Evolutionary conservation across 75 land plant species (phyloP), one percentile per base, ranked within the genome.

Genomic region (Ceratopteris richardii): DNA sequence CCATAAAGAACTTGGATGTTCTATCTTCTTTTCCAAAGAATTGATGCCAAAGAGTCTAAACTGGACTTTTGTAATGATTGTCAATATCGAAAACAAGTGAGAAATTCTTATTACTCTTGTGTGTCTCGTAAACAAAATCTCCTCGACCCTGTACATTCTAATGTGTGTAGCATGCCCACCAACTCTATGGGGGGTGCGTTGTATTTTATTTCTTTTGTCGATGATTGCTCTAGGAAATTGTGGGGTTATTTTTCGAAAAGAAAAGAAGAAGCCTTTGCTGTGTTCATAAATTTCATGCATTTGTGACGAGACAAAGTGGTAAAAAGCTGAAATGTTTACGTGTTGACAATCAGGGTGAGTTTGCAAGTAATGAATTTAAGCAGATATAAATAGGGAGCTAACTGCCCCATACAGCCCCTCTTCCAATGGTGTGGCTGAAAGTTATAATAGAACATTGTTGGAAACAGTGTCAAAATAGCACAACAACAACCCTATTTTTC

Each of bases 281-380:
- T 1, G 56, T 70, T 65, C 57, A 70, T 20, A 1, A 36, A 17
- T 70, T 66, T 48, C 50, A 54, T 51, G 51, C 63, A 58, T 65
- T 36, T 43, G 58, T 71, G 46, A 67, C 64, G 13, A 71, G 48
- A 0, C 46, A 37, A 39, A 71, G 44, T 13, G 17, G 24, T n/a
- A 57, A 33, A 18, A 50, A 33, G n/a, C 20, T 71, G 17, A 71
- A 71, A 44, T 44, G 33, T n/a, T 31, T 69, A 14, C 21, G 72
- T 42, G 48, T 5, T 13, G 64, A 68, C 41, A 52, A 60, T 48
- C n/a, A 58, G 67, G 57, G 41, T 42, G 66, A 71, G 63, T 65
- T 51, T 22, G 65, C 64, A 19, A 23, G 18, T 24, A 28, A 13
- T 13, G 57, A 50, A 30, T 71, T 65, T 44, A 27, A 60, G 14